These are phyloP conservation scores for Kernera saxatilis DNA, from an alignment of 345 rosid genomes.

Conservation along the genomic window DNA sequence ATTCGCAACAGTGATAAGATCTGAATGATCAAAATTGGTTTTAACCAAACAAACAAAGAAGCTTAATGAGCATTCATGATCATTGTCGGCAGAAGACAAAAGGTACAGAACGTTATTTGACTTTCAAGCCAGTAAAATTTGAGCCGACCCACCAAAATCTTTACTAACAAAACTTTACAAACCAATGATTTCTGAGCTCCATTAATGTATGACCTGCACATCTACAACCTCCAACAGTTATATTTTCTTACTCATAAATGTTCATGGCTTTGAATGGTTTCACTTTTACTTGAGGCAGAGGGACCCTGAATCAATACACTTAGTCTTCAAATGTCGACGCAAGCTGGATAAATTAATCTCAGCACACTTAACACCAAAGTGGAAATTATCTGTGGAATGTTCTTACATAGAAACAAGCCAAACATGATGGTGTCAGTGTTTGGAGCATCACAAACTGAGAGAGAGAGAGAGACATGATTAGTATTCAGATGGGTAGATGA, in stretches of 20 bases:
- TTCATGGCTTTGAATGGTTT: neutral
- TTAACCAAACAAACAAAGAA: conserved; percentile 21
- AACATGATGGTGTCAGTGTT: neutral
- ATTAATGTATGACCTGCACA: neutral
- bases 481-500: conserved; percentile 71
- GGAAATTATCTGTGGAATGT: neutral
- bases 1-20: neutral
- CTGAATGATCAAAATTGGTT: conserved; percentile 10
- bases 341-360: neutral
- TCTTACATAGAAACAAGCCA: neutral
- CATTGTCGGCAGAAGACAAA: conserved; percentile 25
- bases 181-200: conserved; percentile 1
- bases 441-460: neutral
- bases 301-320: neutral
- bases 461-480: conserved; percentile 19
- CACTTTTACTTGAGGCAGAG: neutral
- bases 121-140: conserved; percentile 13
- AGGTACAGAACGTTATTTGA: conserved; percentile 15
- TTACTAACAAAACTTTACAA: neutral
- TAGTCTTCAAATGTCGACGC: neutral
- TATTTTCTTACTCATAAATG: neutral
- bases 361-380: neutral
- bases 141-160: conserved; percentile 10
- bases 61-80: neutral
- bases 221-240: neutral